Evolutionary conservation across 768 basidiomycete species (phyloP).

Genomic region (Boletus vermiculosoides): DNA sequence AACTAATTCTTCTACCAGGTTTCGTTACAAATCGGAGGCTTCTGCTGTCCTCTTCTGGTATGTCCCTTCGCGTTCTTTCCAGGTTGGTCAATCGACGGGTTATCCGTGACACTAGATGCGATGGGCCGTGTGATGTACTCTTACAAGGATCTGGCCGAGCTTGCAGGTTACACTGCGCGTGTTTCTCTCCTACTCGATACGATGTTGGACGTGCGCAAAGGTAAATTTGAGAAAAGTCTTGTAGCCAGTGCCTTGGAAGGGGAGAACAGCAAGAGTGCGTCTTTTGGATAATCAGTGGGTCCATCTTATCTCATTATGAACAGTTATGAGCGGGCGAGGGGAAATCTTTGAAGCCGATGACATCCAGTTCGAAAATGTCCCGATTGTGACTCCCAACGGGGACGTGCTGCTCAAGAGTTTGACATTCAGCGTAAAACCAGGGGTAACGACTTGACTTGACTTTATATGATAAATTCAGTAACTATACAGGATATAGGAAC

Average conservation of each 20-base stretch:
- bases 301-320: slow-evolving; percentile 2
- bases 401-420: slow-evolving; percentile 83
- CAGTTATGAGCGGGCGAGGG: slow-evolving; percentile 80
- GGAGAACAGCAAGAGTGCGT: slow-evolving; percentile 75
- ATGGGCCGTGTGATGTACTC: slow-evolving; percentile 96
- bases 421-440: slow-evolving; percentile 86
- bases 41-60: slow-evolving; percentile 81
- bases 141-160: slow-evolving; percentile 93
- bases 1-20: slow-evolving; percentile 42
- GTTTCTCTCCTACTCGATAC: slow-evolving; percentile 88
- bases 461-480: neutral
- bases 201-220: slow-evolving; percentile 80
- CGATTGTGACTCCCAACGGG: slow-evolving; percentile 94
- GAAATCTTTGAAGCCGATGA: slow-evolving; percentile 81
- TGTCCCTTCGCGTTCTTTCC: slow-evolving; percentile 14
- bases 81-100: neutral
- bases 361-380: slow-evolving; percentile 90
- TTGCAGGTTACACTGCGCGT: slow-evolving; percentile 93
- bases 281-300: neutral
- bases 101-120: slow-evolving; percentile 56
- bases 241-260: slow-evolving; percentile 71
- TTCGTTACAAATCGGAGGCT: slow-evolving; percentile 96
- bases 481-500: slow-evolving; percentile 54
- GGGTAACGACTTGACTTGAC: slow-evolving; percentile 44
- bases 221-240: slow-evolving; percentile 85